phyloP scores from a whole-genome alignment of 768 basidiomycete genomes.

The Phlebiopsis gigantea region DNA sequence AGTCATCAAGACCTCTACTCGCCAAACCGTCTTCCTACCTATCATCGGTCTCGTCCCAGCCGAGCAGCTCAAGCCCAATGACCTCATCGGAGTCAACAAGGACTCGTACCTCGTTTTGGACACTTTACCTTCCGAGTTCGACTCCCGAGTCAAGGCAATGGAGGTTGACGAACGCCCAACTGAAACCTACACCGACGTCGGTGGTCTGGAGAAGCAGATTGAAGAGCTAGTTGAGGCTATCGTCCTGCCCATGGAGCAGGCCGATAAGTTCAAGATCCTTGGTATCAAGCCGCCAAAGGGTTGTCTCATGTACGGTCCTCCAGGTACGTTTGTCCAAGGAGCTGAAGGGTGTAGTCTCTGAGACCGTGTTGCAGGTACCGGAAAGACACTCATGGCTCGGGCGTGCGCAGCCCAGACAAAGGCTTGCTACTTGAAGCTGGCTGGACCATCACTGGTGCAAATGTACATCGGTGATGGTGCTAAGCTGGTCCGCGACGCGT shows the following conservation, averaged over 20 bases:
- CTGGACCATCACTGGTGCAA: slow-evolving; percentile 95
- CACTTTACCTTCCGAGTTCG: slow-evolving; percentile 93
- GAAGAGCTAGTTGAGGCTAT: slow-evolving; percentile 98
- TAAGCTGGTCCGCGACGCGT: slow-evolving; percentile 96
- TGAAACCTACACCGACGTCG: slow-evolving; percentile 95
- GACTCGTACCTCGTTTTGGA: slow-evolving; percentile 97
- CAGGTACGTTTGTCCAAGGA: slow-evolving; percentile 49
- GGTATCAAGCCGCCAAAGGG: slow-evolving; percentile 98
- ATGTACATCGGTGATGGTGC: slow-evolving; percentile 99
- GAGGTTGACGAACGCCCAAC: slow-evolving; percentile 92
- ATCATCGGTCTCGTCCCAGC: slow-evolving; percentile 96
- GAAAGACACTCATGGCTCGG: slow-evolving; percentile 95
- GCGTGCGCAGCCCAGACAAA: slow-evolving; percentile 98
- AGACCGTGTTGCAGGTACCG: slow-evolving; percentile 57
- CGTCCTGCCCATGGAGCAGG: slow-evolving; percentile 97
- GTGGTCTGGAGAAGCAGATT: slow-evolving; percentile 98
- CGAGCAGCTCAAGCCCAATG: slow-evolving; percentile 82
- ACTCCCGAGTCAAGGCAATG: slow-evolving; percentile 99
- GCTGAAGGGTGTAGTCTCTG: slow-evolving; percentile 3
- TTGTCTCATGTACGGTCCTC: slow-evolving; percentile 97
- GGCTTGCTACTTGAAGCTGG: slow-evolving; percentile 96
- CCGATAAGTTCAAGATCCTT: slow-evolving; percentile 97
- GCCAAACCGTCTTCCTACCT: slow-evolving; percentile 97
- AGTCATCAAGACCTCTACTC: slow-evolving; percentile 97
- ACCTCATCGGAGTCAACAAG: slow-evolving; percentile 98